Conservation (phyloP, 2,329 filamentous ascomycete genomes). For the Teratosphaeria viscida region DNA sequence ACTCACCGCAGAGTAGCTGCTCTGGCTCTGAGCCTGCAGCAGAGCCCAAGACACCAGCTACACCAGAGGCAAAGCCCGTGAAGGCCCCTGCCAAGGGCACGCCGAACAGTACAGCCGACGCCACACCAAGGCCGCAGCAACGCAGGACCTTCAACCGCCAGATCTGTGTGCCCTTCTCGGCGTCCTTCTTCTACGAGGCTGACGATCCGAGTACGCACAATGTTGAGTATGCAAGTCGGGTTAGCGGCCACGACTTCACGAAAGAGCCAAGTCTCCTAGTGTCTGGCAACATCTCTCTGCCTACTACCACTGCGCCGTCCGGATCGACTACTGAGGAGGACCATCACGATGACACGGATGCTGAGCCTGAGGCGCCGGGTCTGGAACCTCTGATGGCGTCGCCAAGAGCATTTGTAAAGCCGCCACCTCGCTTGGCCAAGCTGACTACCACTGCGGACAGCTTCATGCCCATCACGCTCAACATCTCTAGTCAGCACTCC, state of each 20-base stretch:
- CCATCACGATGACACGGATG: constrained; percentile 4
- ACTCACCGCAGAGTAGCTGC: constrained; percentile 26
- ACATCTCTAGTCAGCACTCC: constrained; percentile 55
- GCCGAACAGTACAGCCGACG: constrained; percentile 3
- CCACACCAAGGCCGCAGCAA: constrained; percentile 18
- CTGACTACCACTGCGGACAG: constrained; percentile 59
- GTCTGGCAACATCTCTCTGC: constrained; percentile 3
- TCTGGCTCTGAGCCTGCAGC: constrained; percentile 24
- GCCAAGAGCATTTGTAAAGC: constrained; percentile 24
- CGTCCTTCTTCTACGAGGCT: constrained; percentile 36
- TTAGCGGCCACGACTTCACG: constrained; percentile 36
- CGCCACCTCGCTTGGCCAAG: constrained; percentile 46
- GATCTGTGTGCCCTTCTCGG: constrained; percentile 33
- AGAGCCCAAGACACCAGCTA: constrained; percentile 19
- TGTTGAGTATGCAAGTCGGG: constrained; percentile 34
- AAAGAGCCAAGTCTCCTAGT: constrained; percentile 13
- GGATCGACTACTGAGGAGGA: constrained; percentile 1
- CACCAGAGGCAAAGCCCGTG: constrained; percentile 1
- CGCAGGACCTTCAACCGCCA: constrained; percentile 29
- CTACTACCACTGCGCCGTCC: neutral
- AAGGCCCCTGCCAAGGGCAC: neutral
- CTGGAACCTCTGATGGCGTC: neutral
- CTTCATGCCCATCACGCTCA: constrained; percentile 51
- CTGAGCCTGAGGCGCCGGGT: constrained; percentile 1
- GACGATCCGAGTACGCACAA: constrained; percentile 35